Conservation (phyloP, 2,329 filamentous ascomycete genomes). For the Gaeumannomyces tritici region DNA sequence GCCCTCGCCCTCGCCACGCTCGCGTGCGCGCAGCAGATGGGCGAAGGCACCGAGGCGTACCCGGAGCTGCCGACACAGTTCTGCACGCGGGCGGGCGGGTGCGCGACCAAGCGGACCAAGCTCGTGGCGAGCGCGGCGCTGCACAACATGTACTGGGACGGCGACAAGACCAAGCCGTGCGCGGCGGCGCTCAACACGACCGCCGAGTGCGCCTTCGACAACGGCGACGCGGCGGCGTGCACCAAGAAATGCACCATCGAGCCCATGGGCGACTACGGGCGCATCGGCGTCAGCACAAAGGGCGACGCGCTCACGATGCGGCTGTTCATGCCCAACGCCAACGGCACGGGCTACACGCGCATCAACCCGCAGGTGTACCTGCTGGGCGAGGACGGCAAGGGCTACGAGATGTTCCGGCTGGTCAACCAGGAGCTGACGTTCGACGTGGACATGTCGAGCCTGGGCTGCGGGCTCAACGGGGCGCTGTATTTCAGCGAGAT, state of each 20-base stretch:
- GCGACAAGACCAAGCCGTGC: slow-evolving; percentile 10
- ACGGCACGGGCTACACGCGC: slow-evolving; percentile 8
- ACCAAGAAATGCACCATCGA: slow-evolving; percentile 40
- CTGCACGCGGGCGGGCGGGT: slow-evolving; percentile 15
- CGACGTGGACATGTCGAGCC: slow-evolving; percentile 51
- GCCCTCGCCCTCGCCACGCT: slow-evolving; percentile 6
- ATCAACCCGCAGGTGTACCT: slow-evolving; percentile 41
- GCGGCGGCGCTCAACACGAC: slow-evolving; percentile 12
- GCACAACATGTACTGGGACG: slow-evolving; percentile 12
- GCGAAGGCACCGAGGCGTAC: slow-evolving; percentile 14
- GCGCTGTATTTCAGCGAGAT: slow-evolving; percentile 53
- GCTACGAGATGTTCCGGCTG: slow-evolving; percentile 48
- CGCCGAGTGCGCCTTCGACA: slow-evolving; percentile 28
- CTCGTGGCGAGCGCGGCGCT: slow-evolving; percentile 13
- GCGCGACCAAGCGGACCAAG: slow-evolving; percentile 10
- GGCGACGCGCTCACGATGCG: slow-evolving; percentile 14
- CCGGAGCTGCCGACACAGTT: slow-evolving; percentile 14
- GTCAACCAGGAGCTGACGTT: slow-evolving; percentile 52
- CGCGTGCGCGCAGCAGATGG: slow-evolving; percentile 12
- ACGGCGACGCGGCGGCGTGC: slow-evolving; percentile 27
- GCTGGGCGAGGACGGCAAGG: slow-evolving; percentile 37
- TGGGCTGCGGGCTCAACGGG: slow-evolving; percentile 56
- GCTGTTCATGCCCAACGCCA: slow-evolving; percentile 10
- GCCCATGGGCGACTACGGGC: slow-evolving; percentile 31
- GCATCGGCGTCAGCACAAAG: slow-evolving; percentile 12